Conservation (phyloP, 2,329 filamentous ascomycete species). For the Botrytis fabae region DNA sequence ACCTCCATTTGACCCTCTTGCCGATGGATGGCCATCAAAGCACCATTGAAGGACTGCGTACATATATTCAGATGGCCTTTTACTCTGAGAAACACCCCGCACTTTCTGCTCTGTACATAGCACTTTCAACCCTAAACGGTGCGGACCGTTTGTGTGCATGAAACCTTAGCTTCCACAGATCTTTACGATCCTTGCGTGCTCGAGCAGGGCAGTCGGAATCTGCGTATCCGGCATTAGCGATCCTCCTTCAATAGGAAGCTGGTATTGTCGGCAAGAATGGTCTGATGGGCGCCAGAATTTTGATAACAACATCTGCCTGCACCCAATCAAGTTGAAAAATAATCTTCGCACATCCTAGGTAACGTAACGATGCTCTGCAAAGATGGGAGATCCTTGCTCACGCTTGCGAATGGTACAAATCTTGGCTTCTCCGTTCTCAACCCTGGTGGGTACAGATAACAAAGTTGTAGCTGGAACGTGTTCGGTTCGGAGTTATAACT, state of each 20-base stretch:
- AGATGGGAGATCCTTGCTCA: background rate
- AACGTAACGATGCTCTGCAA: background rate
- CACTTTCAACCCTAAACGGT: background rate
- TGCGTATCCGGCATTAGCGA: background rate
- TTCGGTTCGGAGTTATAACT: too few relatives aligned
- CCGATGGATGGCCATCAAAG: background rate
- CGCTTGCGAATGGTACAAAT: background rate
- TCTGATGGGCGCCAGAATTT: background rate
- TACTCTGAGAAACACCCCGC: background rate
- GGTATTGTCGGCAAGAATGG: background rate
- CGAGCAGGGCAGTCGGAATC: background rate
- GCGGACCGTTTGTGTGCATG: background rate
- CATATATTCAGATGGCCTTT: background rate
- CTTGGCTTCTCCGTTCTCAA: background rate
- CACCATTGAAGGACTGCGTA: background rate
- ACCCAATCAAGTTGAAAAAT: background rate
- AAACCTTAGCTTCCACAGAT: background rate
- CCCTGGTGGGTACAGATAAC: background rate
- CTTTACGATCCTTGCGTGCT: background rate
- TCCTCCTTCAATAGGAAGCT: background rate
- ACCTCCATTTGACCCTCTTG: conserved; percentile 15
- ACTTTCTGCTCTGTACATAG: background rate
- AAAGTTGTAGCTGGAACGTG: background rate
- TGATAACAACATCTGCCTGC: background rate
- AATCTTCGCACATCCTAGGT: background rate